These are phyloP conservation scores for Paramecium octaurelia DNA, from an alignment of 73 alveolate species.

Conservation along the genomic window DNA sequence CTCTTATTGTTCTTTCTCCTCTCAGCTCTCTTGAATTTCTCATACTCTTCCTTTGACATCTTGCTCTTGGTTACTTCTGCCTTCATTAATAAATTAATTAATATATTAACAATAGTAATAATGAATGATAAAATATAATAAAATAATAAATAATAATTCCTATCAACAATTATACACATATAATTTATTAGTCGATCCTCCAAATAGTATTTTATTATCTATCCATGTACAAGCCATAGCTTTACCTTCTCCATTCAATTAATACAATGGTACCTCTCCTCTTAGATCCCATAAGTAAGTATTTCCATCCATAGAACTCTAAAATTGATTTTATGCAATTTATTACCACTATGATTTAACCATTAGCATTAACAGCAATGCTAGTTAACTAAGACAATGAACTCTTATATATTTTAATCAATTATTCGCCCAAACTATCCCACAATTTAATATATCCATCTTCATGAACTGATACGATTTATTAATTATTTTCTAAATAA, in stretches of 20 bases:
- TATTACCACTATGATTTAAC: not conserved
- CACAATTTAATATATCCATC: conserved; percentile 41
- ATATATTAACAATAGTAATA: not conserved
- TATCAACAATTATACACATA: conserved; percentile 8
- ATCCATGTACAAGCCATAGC: not conserved
- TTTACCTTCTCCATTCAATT: conserved; percentile 1
- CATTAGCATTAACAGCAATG: not conserved
- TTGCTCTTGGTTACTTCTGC: not conserved
- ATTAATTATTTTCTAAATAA: not conserved
- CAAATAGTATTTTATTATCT: not conserved
- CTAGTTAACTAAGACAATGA: not conserved
- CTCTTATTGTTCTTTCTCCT: not conserved
- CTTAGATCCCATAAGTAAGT: conserved; percentile 23
- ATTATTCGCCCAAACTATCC: not conserved
- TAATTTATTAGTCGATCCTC: conserved; percentile 40
- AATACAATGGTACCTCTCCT: not conserved
- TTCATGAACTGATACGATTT: not conserved
- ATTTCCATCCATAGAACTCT: conserved; percentile 42
- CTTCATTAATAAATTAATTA: not conserved
- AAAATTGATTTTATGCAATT: not conserved
- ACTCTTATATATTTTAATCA: not conserved
- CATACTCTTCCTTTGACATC: not conserved
- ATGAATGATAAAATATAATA: not conserved
- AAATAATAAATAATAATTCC: not conserved
- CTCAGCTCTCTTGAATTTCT: not conserved